Percentiles rank a stretch among this genome's conserved stretches.
These are phyloP conservation scores for Pythium pyrilobum DNA, from an alignment of 352 stramenopile species.

Conservation along the genomic window DNA sequence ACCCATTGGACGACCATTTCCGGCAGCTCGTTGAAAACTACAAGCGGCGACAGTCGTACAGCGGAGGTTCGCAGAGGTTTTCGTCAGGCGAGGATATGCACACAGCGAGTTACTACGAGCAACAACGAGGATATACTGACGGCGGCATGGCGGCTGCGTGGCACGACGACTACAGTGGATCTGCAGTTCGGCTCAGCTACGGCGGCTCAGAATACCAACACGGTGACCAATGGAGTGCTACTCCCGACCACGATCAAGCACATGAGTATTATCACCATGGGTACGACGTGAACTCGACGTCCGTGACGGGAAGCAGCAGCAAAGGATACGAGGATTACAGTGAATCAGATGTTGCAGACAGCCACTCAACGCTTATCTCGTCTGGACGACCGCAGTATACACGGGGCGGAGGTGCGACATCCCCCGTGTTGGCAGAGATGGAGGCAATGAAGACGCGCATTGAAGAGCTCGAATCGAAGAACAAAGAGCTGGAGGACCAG, in stretches of 20 bases:
- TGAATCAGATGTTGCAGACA: slow-evolving; percentile 8
- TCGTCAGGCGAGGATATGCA: slow-evolving; percentile 16
- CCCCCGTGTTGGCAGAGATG: slow-evolving; percentile 9
- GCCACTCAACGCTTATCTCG: slow-evolving; percentile 10
- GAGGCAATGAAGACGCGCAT: slow-evolving; percentile 10
- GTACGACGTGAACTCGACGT: not conserved
- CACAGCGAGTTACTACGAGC: slow-evolving; percentile 32
- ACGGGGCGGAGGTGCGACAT: slow-evolving; percentile 4
- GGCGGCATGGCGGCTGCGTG: not conserved
- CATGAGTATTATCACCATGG: slow-evolving; percentile 1
- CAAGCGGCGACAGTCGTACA: slow-evolving; percentile 26
- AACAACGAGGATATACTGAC: not conserved
- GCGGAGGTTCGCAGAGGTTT: not conserved
- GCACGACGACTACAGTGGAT: slow-evolving; percentile 2
- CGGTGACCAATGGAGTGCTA: not conserved
- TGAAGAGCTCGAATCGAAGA: slow-evolving; percentile 5
- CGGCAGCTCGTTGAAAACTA: slow-evolving; percentile 43
- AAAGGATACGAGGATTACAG: slow-evolving; percentile 7
- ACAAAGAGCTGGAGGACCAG: slow-evolving; percentile 8
- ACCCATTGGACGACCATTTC: slow-evolving; percentile 72
- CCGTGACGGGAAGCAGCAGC: slow-evolving; percentile 8
- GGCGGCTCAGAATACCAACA: not conserved
- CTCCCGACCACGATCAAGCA: not conserved
- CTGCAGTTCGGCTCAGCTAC: not conserved
- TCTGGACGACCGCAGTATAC: slow-evolving; percentile 9